phyloP scores from a whole-genome alignment of 495 filamentous ascomycete genomes.

The Lentithecium fluviatile region DNA sequence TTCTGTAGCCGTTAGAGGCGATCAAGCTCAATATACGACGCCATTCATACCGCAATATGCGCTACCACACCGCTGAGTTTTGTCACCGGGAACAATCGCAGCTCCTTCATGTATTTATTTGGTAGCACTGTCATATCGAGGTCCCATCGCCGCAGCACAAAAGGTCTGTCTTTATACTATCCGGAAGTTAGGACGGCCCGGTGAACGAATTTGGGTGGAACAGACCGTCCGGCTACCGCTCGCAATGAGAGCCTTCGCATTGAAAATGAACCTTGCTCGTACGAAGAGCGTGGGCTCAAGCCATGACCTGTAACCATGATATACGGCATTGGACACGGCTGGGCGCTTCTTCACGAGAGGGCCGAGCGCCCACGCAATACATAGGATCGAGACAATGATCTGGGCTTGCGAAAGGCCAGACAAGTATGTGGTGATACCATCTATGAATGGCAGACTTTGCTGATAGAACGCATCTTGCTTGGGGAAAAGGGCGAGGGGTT shows the following conservation, averaged over 20 bases:
- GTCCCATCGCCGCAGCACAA: conserved; percentile 6
- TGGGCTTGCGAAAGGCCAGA: conserved; percentile 3
- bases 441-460: conserved; percentile 6
- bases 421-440: not conserved
- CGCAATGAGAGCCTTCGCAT: conserved; percentile 1
- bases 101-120: conserved; percentile 15
- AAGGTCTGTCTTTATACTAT: conserved; percentile 14
- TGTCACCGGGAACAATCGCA: conserved; percentile 2
- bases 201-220: not conserved
- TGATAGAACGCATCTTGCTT: conserved; percentile 10
- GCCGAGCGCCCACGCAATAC: not conserved
- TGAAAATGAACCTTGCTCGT: conserved; percentile 4
- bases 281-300: conserved; percentile 9
- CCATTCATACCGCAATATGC: conserved; percentile 2
- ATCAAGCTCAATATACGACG: not conserved
- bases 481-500: conserved; percentile 7
- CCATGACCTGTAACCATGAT: conserved; percentile 18
- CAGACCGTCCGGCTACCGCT: conserved; percentile 2
- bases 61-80: conserved; percentile 17
- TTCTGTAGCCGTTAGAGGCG: not conserved
- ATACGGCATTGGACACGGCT: not conserved
- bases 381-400: not conserved
- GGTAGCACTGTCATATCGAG: conserved; percentile 12
- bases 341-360: not conserved
- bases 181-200: not conserved